Conservation (phyloP, 1,139 yeast species). For the Candida pseudocylindracea region DNA sequence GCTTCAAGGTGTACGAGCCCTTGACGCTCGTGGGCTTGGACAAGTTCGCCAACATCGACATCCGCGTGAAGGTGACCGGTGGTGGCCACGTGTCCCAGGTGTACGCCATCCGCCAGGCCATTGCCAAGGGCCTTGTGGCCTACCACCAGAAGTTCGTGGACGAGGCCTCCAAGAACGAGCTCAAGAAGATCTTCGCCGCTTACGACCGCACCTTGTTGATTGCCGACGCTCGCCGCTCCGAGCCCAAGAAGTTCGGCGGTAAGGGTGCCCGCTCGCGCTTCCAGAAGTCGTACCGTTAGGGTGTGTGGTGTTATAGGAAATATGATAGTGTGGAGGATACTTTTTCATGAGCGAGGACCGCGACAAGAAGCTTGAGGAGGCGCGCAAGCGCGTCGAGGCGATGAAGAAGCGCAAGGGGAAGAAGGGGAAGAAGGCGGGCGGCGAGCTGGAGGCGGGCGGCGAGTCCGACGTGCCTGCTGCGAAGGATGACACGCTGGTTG, state of each 20-base stretch:
- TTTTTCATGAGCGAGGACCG: too few relatives aligned
- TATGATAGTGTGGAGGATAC: neutral
- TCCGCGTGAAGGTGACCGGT: slow-evolving; percentile 98
- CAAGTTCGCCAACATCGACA: slow-evolving; percentile 95
- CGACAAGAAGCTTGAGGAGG: too few relatives aligned
- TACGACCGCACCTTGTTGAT: slow-evolving; percentile 99
- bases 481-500: too few relatives aligned
- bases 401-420: too few relatives aligned
- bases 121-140: slow-evolving; percentile 98
- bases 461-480: too few relatives aligned
- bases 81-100: slow-evolving; percentile 99
- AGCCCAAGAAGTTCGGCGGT: slow-evolving; percentile 99
- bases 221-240: slow-evolving; percentile 99
- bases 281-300: slow-evolving; percentile 99
- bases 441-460: too few relatives aligned
- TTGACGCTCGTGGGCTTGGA: slow-evolving; percentile 95
- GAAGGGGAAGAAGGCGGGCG: too few relatives aligned
- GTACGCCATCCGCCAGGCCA: slow-evolving; percentile 99
- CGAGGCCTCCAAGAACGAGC: slow-evolving; percentile 98
- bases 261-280: slow-evolving; percentile 99
- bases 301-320: neutral
- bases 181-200: slow-evolving; percentile 91
- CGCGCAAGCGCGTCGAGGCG: too few relatives aligned
- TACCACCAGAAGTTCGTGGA: slow-evolving; percentile 99
- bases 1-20: slow-evolving; percentile 99